Evolutionary conservation across 352 stramenopile genomes (phyloP).

Genomic region (Globisporangium splendens): DNA sequence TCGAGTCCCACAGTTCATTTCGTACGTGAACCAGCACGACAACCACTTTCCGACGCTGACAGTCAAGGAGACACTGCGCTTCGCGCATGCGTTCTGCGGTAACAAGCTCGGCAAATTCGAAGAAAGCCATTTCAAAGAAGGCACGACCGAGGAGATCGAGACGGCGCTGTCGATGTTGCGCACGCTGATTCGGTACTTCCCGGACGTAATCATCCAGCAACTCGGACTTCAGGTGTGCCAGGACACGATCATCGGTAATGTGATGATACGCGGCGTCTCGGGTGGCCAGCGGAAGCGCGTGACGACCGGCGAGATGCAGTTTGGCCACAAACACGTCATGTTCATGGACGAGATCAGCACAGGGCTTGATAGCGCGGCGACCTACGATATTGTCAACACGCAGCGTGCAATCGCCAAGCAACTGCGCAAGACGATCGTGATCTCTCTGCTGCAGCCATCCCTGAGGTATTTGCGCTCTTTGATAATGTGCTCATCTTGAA

Average conservation of each 20-base stretch:
- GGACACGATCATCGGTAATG: constrained; percentile 43
- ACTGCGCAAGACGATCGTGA: constrained; percentile 51
- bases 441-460: constrained; percentile 88
- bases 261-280: constrained; percentile 48
- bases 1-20: constrained; percentile 38
- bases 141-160: constrained; percentile 21
- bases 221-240: constrained; percentile 36
- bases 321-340: constrained; percentile 68
- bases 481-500: constrained; percentile 92
- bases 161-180: constrained; percentile 28
- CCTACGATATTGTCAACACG: constrained; percentile 52
- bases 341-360: constrained; percentile 82
- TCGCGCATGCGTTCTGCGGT: constrained; percentile 51
- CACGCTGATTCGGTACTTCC: constrained; percentile 40
- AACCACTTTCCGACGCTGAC: constrained; percentile 49
- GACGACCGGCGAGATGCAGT: constrained; percentile 66
- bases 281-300: constrained; percentile 78
- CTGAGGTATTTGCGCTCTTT: constrained; percentile 91
- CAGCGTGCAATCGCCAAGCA: constrained; percentile 37
- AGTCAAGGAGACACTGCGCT: constrained; percentile 46
- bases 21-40: constrained; percentile 50
- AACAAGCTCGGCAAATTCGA: constrained; percentile 20
- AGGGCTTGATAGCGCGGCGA: constrained; percentile 48
- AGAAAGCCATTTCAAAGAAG: constrained; percentile 33
- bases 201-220: constrained; percentile 46